Base-by-base conservation (phyloP, 1,139 yeast genomes). In the Kodamaea derodonti region DNA sequence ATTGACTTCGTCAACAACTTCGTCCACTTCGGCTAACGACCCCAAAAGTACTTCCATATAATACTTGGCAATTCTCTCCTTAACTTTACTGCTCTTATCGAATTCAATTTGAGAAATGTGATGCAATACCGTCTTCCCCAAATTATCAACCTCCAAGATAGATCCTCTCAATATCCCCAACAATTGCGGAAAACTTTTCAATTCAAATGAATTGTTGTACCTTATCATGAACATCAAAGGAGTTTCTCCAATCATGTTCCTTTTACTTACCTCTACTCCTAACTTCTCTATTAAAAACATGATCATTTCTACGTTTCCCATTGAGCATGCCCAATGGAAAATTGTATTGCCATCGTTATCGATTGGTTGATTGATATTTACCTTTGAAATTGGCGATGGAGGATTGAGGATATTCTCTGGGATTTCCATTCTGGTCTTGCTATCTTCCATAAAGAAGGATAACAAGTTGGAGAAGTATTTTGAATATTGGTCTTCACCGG, bases 301-400 rank as follows among this genome's bases (percentile, higher is more conserved):
- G 4, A 88, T 92, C 39, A 90, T 69, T 2, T 79, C 67, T 4
- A 81, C 63, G 42, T 87, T 79, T 0, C 95, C 97, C 60, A 94
- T 72, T 0, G 97, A 87, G 22, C 97, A 82, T 1, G 97, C 95
- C 95, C 97, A 86, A 57, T 94, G 99, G 39, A 94, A 69, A 1
- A 95, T 88, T 0, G 96, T 83, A 52, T 92, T 94, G 0, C 97
- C 97, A 38, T 84, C 79, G 47, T 84, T 94, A 58, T 94, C 99
- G 32, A 94, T 86, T 2, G 96, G 80, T 27, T 87, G 85, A 49
- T 85, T 88, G 36, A 87, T 72, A 43, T 78, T 75, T 29, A 85
- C 63, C 18, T 69, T 64, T 16, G 63, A 47, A 5, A 65, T 47
- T 9, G 75, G 75, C 36, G 60, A 63, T 0, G 75, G 75, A 2